Base-by-base conservation (phyloP, 2,329 filamentous ascomycete genomes). In the Bipolaris oryzae region DNA sequence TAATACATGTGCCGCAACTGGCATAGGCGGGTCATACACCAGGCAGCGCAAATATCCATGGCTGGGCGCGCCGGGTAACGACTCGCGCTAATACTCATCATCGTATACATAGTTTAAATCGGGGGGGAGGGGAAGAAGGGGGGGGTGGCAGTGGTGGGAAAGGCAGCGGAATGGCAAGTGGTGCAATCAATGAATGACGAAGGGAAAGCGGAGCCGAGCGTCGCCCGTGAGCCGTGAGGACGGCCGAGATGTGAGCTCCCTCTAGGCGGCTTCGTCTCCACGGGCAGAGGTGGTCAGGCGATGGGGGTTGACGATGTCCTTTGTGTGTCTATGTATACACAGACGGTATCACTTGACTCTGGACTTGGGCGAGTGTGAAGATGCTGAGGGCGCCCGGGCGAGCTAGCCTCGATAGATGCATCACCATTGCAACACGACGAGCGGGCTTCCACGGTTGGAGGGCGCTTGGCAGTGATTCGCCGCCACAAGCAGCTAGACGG, bases 1-100 rank as follows among this genome's bases (percentile, higher is more conserved):
- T 70, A 74, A 72, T 74, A 69, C 70, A 69, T 62, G 59, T 70
- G 60, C 72, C 71, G 33, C 47, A 63, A 65, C 39, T 25, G 59
- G 71, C 42, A 56, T 74, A 72, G 70, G 28, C 42, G 23, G 46
- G 63, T 63, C 59, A 62, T 60, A 69, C 62, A 62, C 55, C 58
- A 61, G 47, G 11, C 50, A 64, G 63, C 62, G 59, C 58, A 50
- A 13, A 28, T 28, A 59, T 16, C 15, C 41, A 55, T 25, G 55
- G 18, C 48, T 38, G 55, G 41, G 28, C 47, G 35, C 25, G 38
- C 35, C 48, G 48, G 48, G 38, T 34, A 31, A 57, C 57, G 64
- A 67, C 50, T 67, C 63, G 61, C 58, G 55, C 60, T 71, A 28
- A 28, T 28, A 64, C 65, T 68, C 15, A 18, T 10, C 58, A 60